Evolutionary conservation across 306 rosid genomes (phyloP).

Genomic region (Quercus cerris): DNA sequence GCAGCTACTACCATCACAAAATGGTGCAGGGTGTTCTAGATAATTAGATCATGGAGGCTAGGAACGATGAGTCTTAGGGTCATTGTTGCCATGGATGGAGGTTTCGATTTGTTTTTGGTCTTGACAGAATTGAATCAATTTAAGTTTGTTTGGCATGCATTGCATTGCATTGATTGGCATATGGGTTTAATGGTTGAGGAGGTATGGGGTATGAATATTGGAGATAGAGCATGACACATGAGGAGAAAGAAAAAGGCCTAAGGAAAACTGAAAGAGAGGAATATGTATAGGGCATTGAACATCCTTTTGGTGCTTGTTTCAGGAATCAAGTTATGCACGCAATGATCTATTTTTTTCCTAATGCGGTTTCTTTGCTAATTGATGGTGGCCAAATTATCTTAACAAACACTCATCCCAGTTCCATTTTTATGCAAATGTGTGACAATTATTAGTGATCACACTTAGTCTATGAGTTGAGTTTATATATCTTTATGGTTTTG

Average conservation of each 20-base stretch:
- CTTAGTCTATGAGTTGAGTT: not conserved
- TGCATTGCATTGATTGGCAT: too few species aligned
- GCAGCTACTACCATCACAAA: constrained; percentile 5
- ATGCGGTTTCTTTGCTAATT: not conserved
- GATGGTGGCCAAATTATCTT: not conserved
- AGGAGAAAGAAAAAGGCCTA: too few species aligned
- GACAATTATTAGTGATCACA: not conserved
- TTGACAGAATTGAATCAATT: too few species aligned
- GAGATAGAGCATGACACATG: too few species aligned
- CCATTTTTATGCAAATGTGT: not conserved
- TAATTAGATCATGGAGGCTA: too few species aligned
- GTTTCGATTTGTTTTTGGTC: too few species aligned
- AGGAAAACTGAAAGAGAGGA: not conserved
- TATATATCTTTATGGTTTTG: not conserved
- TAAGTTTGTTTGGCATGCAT: too few species aligned
- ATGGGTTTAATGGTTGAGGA: too few species aligned
- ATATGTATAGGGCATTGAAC: constrained; percentile 8
- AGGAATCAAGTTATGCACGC: constrained; percentile 10
- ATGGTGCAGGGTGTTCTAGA: not conserved
- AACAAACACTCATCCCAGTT: not conserved
- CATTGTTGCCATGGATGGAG: too few species aligned
- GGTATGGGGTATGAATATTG: too few species aligned
- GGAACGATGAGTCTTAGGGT: too few species aligned
- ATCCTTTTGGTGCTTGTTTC: constrained; percentile 33
- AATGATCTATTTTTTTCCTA: not conserved